These are phyloP conservation scores for Eucalyptus caleyi DNA, from an alignment of 345 rosid genomes.

Conservation along the genomic window DNA sequence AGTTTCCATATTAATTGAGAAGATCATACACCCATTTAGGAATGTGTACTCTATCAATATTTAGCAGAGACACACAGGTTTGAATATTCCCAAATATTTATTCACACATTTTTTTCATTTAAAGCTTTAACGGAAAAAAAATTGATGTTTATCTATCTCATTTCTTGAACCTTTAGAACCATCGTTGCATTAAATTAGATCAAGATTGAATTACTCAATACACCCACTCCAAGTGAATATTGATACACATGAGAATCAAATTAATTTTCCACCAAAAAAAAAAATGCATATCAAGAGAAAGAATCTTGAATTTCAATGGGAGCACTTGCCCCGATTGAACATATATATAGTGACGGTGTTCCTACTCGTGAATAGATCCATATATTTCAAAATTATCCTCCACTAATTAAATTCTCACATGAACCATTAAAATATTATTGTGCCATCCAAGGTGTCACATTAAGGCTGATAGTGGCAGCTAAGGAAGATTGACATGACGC, in stretches of 20 bases:
- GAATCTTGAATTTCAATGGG: not conserved
- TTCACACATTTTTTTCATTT: not conserved
- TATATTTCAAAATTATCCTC: not conserved
- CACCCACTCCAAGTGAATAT: not conserved
- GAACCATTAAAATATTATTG: not conserved
- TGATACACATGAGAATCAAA: not conserved
- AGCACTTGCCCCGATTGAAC: not conserved
- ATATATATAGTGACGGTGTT: not conserved
- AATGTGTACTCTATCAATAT: not conserved
- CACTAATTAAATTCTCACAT: not conserved
- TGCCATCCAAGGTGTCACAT: not conserved
- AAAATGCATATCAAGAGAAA: not conserved
- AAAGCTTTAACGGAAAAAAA: not conserved
- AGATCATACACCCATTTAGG: not conserved
- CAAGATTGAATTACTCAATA: not conserved
- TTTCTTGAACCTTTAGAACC: not conserved
- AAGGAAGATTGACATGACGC: not conserved
- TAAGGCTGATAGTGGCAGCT: not conserved
- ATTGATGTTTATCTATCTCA: not conserved
- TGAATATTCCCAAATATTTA: not conserved
- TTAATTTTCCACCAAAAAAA: not conserved
- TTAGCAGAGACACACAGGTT: not conserved
- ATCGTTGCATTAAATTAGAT: not conserved
- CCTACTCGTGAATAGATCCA: rapidly evolving
- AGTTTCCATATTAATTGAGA: not conserved